Conservation (phyloP, 768 basidiomycete genomes). For the Nidularia sp. region DNA sequence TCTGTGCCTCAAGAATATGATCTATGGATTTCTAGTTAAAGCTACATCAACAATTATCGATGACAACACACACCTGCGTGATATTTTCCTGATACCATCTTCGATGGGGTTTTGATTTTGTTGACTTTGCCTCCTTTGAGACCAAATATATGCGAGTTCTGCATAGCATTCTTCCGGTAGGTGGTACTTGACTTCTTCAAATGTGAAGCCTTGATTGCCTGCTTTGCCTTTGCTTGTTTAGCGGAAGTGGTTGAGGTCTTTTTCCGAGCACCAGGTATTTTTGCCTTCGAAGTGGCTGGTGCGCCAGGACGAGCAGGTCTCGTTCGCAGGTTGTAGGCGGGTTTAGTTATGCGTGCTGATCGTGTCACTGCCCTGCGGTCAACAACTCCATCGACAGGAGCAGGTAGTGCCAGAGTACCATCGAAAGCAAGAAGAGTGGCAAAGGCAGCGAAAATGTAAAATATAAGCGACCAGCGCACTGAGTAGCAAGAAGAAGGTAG, state of each 20-base stretch:
- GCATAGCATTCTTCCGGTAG: background rate
- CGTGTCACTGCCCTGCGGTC: background rate
- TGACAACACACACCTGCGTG: background rate
- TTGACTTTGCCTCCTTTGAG: background rate
- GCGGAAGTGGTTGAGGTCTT: background rate
- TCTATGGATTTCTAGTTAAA: background rate
- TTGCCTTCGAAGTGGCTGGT: background rate
- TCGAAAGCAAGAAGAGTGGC: background rate
- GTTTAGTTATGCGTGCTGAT: background rate
- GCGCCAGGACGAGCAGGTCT: background rate
- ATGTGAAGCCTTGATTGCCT: background rate
- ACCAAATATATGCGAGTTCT: background rate
- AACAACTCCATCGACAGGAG: background rate
- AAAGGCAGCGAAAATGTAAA: background rate
- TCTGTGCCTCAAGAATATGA: background rate
- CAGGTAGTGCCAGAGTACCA: background rate
- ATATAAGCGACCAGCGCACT: background rate
- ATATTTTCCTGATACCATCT: background rate
- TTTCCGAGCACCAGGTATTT: too few species aligned
- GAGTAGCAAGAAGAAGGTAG: background rate
- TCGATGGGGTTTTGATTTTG: background rate
- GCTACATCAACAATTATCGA: background rate
- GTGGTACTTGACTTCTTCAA: background rate
- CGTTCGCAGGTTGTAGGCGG: background rate
- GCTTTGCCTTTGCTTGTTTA: background rate